These are phyloP conservation scores for Barbarea vulgaris DNA, from an alignment of 345 rosid species.

Conservation along the genomic window DNA sequence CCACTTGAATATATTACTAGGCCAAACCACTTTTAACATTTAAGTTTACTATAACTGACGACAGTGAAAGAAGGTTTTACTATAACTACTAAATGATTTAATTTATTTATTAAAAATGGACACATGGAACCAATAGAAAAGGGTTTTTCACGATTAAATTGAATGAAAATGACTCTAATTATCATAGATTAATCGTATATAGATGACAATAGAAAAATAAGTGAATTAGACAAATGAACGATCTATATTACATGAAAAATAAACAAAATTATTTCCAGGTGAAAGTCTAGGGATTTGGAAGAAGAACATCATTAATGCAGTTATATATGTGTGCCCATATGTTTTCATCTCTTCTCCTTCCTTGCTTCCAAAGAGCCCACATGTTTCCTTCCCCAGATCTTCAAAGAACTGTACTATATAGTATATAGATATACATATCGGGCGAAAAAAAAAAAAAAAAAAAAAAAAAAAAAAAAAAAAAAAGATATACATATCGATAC, in stretches of 20 bases:
- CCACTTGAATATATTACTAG: not conserved
- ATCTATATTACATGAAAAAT: not conserved
- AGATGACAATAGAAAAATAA: not conserved
- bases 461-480: too few relatives aligned
- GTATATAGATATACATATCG: not conserved
- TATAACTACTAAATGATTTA: not conserved
- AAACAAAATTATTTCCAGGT: constrained; percentile 3
- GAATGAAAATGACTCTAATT: not conserved
- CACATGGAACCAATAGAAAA: not conserved
- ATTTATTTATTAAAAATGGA: not conserved
- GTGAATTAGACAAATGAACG: not conserved
- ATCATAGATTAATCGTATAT: not conserved
- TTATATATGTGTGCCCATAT: constrained; percentile 42
- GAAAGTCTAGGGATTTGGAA: constrained; percentile 38
- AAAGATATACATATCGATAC: not conserved
- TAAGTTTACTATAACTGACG: not conserved
- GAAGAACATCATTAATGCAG: constrained; percentile 28
- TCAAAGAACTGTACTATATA: constrained; percentile 17
- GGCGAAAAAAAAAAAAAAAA: too few relatives aligned
- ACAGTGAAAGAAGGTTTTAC: not conserved
- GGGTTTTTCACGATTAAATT: not conserved
- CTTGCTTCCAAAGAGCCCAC: constrained; percentile 62
- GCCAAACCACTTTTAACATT: not conserved
- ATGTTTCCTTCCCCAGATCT: constrained; percentile 47
- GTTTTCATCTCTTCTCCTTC: constrained; percentile 27